Evolutionary conservation across 1,284 basidiomycete species (phyloP).

Genomic region (Trichosporon sp.): DNA sequence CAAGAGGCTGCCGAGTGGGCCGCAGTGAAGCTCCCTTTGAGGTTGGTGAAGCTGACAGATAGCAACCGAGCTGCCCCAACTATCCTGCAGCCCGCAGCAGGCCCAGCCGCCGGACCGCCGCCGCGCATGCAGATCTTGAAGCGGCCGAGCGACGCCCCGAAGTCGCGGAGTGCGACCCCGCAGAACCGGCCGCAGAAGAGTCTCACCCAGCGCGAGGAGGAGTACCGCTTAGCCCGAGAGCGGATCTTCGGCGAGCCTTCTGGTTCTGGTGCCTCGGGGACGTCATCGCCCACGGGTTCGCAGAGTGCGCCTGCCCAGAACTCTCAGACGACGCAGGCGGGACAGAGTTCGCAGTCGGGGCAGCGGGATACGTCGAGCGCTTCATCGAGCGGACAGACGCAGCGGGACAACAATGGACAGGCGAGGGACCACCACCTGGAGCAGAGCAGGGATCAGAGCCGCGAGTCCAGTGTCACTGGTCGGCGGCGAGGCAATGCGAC

Average conservation of each 20-base stretch:
- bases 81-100: not conserved
- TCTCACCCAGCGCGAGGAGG: conserved; percentile 21
- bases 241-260: conserved; percentile 15
- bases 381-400: not conserved
- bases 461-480: not conserved
- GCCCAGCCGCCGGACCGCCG: conserved; percentile 7
- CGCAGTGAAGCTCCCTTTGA: not conserved
- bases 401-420: not conserved
- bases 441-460: not conserved
- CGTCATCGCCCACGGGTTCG: not conserved
- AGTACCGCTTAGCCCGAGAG: conserved; percentile 21
- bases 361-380: not conserved
- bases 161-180: not conserved
- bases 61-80: conserved; percentile 13
- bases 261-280: not conserved
- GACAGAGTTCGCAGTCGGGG: not conserved
- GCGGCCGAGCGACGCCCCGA: conserved; percentile 6
- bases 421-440: not conserved
- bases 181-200: conserved; percentile 18
- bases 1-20: not conserved
- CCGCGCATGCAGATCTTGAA: conserved; percentile 21
- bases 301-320: not conserved
- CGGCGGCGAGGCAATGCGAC: not conserved
- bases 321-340: no score
- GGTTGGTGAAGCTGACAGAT: not conserved